These are phyloP conservation scores for Ophiostoma ulmi DNA, from an alignment of 2,329 filamentous ascomycete species.

Conservation along the genomic window DNA sequence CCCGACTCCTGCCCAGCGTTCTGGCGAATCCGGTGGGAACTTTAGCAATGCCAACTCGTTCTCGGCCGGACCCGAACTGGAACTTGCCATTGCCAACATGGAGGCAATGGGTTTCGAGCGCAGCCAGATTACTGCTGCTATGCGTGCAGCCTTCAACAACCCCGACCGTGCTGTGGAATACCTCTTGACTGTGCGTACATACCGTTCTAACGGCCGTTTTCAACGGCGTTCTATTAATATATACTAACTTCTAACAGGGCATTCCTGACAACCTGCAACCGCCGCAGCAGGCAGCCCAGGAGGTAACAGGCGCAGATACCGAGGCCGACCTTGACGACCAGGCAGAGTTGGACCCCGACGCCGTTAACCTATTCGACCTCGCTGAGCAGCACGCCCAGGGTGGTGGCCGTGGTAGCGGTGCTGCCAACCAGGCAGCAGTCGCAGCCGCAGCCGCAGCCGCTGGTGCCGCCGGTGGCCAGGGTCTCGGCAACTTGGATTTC, in stretches of 20 bases:
- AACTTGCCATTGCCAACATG: slow-evolving; percentile 83
- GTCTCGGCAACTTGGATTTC: slow-evolving; percentile 81
- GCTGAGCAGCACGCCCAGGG: slow-evolving; percentile 67
- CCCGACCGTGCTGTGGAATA: slow-evolving; percentile 97
- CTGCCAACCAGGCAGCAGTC: slow-evolving; percentile 38
- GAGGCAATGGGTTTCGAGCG: slow-evolving; percentile 95
- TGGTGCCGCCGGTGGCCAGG: slow-evolving; percentile 45
- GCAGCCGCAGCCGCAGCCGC: slow-evolving; percentile 41
- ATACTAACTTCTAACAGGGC: slow-evolving; percentile 50
- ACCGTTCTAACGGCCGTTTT: no score
- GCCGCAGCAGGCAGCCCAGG: slow-evolving; percentile 38
- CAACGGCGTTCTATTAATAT: background rate
- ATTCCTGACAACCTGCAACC: slow-evolving; percentile 77
- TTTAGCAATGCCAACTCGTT: slow-evolving; percentile 73
- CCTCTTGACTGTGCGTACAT: slow-evolving; percentile 67
- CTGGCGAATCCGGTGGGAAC: slow-evolving; percentile 34
- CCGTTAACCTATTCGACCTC: slow-evolving; percentile 86
- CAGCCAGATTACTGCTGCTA: slow-evolving; percentile 81
- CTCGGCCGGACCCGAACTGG: slow-evolving; percentile 76
- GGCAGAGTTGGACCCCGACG: slow-evolving; percentile 54
- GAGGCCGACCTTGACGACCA: slow-evolving; percentile 40
- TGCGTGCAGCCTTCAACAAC: slow-evolving; percentile 96
- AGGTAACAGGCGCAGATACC: slow-evolving; percentile 38
- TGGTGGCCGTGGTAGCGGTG: slow-evolving; percentile 39
- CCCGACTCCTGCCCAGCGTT: slow-evolving; percentile 48